Evolutionary conservation across 495 filamentous ascomycete species (phyloP), one percentile per base, ranked within the genome.

Genomic region (Podospora appendiculata): DNA sequence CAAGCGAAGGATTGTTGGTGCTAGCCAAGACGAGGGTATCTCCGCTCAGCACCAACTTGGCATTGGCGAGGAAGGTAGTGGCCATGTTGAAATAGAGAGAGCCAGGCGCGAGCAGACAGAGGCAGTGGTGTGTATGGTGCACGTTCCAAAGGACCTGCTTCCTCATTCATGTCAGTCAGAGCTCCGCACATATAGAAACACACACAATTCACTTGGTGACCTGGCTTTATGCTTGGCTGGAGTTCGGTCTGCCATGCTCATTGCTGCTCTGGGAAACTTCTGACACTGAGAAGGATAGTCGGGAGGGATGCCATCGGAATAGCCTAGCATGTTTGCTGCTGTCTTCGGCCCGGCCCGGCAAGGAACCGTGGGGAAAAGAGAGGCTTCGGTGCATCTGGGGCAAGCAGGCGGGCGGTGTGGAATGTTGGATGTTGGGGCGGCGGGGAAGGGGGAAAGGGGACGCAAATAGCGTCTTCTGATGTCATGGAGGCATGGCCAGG

Each of bases 31-130:
- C 75, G 25, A 97, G 69, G 11, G 89, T 95, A 73, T 97, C 94
- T 51, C 94, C 94, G 55, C 90, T 96, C 54, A 91, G 74, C 44
- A 93, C 90, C 50, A 82, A 86, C 78, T 99, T 99, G 63, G 97
- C 91, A 59, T 86, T 91, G 60, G 86, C 93, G 63, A 73, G 57
- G 55, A 51, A 58, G 38, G 11, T 34, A 32, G 43, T 57, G 18
- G 38, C 44, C 55, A 50, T 53, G 39, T 14, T 52, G 42, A 40
- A 48, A 7, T 17, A 43, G 8, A 34, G 3, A 43, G 4, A n/a
- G 41, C 8, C 14, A 3, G n/a, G 41, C 16, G 10, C 2, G 8
- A 19, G n/a, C 41, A 17, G 16, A 10, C 41, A 14, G 41, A 45
- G 17, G 43, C 18, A 32, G 11, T 45, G 17, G n/a, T 45, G 13